phyloP scores from a whole-genome alignment of 2,329 filamentous ascomycete genomes.

The Dactylonectria estremocensis region DNA sequence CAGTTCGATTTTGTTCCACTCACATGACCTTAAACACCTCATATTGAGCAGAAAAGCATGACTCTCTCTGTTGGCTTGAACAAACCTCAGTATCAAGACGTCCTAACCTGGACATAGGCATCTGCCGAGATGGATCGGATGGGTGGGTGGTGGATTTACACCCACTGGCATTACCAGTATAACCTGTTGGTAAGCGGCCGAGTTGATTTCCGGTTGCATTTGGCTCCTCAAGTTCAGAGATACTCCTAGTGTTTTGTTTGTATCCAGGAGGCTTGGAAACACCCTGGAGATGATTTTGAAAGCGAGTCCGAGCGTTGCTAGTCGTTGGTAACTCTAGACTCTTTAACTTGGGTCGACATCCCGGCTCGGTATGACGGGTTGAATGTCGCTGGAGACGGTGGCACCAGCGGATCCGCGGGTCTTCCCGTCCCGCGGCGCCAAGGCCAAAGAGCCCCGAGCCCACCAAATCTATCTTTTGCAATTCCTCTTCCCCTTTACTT shows the following conservation, averaged over 20 bases:
- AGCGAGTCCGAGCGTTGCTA: slow-evolving; percentile 14
- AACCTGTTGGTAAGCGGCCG: neutral
- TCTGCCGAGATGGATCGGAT: neutral
- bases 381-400: slow-evolving; percentile 33
- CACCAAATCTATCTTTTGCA: slow-evolving; percentile 3
- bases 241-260: neutral
- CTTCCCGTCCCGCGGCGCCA: slow-evolving; percentile 47
- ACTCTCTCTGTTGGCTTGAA: slow-evolving; percentile 13
- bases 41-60: slow-evolving; percentile 5
- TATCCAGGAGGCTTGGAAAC: slow-evolving; percentile 4
- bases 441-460: slow-evolving; percentile 23
- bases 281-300: neutral
- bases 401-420: slow-evolving; percentile 43
- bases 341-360: slow-evolving; percentile 14
- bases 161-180: neutral
- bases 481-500: slow-evolving; percentile 4
- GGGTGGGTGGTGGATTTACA: slow-evolving; percentile 10
- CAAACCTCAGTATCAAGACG: neutral
- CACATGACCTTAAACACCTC: slow-evolving; percentile 17
- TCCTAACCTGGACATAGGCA: slow-evolving; percentile 6
- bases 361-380: slow-evolving; percentile 23
- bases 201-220: neutral
- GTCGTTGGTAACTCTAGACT: slow-evolving; percentile 13
- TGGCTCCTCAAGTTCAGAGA: slow-evolving; percentile 17
- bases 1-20: slow-evolving; percentile 1